Evolutionary conservation across 1,139 yeast genomes (phyloP).

Genomic region (Geotrichum citri-aurantii): DNA sequence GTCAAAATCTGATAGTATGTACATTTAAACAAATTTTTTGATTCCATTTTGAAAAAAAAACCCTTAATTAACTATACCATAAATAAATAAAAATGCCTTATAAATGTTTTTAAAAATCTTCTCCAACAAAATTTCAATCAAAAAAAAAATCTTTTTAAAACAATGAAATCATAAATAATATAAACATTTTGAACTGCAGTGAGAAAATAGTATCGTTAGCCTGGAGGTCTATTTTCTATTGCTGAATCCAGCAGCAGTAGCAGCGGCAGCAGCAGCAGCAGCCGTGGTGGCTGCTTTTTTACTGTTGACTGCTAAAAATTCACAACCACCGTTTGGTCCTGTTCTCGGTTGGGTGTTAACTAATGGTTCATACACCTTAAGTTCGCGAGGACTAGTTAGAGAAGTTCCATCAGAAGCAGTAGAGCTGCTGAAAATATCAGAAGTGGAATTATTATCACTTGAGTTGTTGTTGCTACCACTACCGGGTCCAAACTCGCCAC

Average conservation of each 20-base stretch:
- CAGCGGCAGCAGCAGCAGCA: not conserved
- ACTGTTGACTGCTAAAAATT: not conserved
- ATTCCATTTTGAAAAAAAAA: too few relatives aligned
- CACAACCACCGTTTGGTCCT: not conserved
- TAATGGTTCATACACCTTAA: not conserved
- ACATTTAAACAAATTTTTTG: too few relatives aligned
- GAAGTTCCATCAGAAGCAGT: not conserved
- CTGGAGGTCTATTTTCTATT: not conserved
- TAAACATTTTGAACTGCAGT: not conserved
- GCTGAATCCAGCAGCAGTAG: not conserved
- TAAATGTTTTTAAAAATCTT: too few relatives aligned
- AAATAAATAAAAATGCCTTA: too few relatives aligned
- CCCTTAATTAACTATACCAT: too few relatives aligned
- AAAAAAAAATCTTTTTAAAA: too few relatives aligned
- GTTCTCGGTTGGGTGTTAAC: not conserved
- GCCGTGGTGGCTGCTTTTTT: not conserved
- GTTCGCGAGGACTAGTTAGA: not conserved
- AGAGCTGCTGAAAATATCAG: not conserved
- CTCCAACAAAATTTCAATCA: too few relatives aligned
- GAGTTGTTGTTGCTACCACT: not conserved
- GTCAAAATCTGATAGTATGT: too few relatives aligned
- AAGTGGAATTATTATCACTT: not conserved
- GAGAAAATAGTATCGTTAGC: not conserved
- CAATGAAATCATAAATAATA: not conserved
- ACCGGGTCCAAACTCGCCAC: constrained; percentile 11